Evolutionary conservation across 805 yeast species (phyloP).

Genomic region (Dipodascus albidus): DNA sequence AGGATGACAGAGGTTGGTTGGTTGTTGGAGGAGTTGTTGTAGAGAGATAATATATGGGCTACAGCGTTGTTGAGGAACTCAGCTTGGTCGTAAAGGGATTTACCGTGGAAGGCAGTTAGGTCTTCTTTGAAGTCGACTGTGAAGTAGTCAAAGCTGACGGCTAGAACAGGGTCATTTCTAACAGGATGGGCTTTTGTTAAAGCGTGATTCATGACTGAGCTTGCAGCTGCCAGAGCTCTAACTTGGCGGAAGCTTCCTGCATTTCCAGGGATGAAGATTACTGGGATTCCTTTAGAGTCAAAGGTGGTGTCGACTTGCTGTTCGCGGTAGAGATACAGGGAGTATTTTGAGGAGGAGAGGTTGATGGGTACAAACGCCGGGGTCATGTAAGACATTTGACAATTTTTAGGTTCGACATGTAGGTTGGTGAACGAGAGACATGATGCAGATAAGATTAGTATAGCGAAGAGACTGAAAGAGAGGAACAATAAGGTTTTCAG

Average conservation of each 20-base stretch:
- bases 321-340: constrained; percentile 73
- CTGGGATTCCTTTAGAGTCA: constrained; percentile 67
- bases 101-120: constrained; percentile 90
- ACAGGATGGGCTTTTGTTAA: constrained; percentile 16
- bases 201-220: constrained; percentile 43
- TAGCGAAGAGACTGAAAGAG: not conserved
- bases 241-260: constrained; percentile 86
- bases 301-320: constrained; percentile 34
- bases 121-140: constrained; percentile 94
- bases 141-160: constrained; percentile 59
- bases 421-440: constrained; percentile 4
- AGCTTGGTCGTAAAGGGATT: constrained; percentile 87
- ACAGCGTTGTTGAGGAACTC: constrained; percentile 87
- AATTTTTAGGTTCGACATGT: constrained; percentile 24
- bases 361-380: constrained; percentile 71
- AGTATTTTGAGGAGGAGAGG: constrained; percentile 74
- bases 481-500: not conserved
- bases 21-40: constrained; percentile 24
- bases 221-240: constrained; percentile 73
- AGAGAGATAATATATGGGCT: constrained; percentile 58
- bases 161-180: constrained; percentile 11
- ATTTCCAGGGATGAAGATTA: constrained; percentile 83
- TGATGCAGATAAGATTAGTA: constrained; percentile 1
- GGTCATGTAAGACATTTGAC: constrained; percentile 65
- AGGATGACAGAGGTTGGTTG: constrained; percentile 62